Evolutionary conservation across 176 grass and related monocot species (phyloP), one percentile per base, ranked within the genome.

Genomic region (Eragrostis curvula): DNA sequence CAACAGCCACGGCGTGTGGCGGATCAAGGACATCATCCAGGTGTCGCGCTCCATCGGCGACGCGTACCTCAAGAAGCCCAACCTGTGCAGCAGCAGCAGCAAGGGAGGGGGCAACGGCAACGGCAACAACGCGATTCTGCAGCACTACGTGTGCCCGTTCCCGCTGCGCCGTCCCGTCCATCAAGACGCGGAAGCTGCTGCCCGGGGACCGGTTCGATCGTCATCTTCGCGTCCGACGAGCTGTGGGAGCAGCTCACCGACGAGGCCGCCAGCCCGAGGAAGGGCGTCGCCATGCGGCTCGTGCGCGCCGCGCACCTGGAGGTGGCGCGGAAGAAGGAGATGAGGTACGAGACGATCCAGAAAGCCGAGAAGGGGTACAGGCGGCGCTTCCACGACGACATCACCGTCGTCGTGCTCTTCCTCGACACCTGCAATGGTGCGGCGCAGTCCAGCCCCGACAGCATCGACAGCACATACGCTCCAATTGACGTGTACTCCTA

Each of bases 11-110:
- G 87, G 89, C 68, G 92, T 94, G 66, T 94, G 92, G 92, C 87
- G 92, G 80, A 91, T 94, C 80, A 94, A 89, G 40, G 92, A 89
- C 0, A 87, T 94, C 81, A 94, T 94, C 71, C 89, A 92, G 84
- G 89, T 91, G 71, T 91, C 89, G 0, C 43, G 89, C 0, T 91
- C 89, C 40, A 87, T 91, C 21, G 89, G 85, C 13, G 89, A 91
- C 77, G 85, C 74, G 3, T 91, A 91, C 81, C 80, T 91, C 10
- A 91, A 91, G 89, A 46, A 53, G 55, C 85, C 81, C 13, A 85
- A 91, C 55, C 60, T 87, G 15, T 87, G 68, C 80, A 40, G 20
- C 17, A 3, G 16, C n/a, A n/a, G n/a, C n/a, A n/a, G n/a, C n/a
- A n/a, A n/a, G n/a, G n/a, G n/a, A n/a, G n/a, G n/a, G n/a, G n/a